Base-by-base conservation (phyloP, 257 asterid species). In the Solanum gandarillasii region DNA sequence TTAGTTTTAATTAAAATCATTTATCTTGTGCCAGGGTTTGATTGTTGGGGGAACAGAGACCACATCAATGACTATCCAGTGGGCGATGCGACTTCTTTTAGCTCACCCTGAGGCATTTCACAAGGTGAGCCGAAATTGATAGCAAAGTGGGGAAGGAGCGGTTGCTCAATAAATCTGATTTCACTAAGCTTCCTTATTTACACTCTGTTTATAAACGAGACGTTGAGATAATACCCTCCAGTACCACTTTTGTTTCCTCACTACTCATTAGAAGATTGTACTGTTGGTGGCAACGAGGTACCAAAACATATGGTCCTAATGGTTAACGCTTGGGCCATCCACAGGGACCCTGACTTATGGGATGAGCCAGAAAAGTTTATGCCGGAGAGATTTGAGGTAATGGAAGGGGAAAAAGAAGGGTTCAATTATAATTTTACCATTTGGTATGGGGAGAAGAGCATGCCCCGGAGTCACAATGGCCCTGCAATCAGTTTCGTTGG, bases 381-480 rank as follows among this genome's bases (percentile, higher is more conserved):
- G 29, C 94, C 95, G 1, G 94, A 89, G 90, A 91, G 97, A 84
- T 92, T 93, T 60, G 67, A 71, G 85, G 92, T 12, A 9, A 43
- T 46, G 74, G 93, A 91, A 5, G 48, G 29, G 34, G 94, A 89
- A 55, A 73, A 60, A 31, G 92, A 91, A 70, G 93, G 91, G 4
- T 81, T 73, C 35, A 91, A 86, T n/a, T 86, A 70, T 34, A 86
- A 87, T 91, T 27, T 48, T 93, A 52, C 93, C 97, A 2, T 94
- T 94, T 60, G 95, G 94, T 36, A 60, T 87, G 65, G 97, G 97
- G 35, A 91, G 97, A 73, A 88, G 97, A 87, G 92, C 94, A 0
- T 94, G 94, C 62, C 94, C 95, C 2, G 97, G 94, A 67, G 86
- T 88, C 7, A 86, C 46, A 7, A 84, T 94, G 91, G 94, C 90